Evolutionary conservation across 2,329 filamentous ascomycete genomes (phyloP).

Genomic region (Zymoseptoria pseudotritici): DNA sequence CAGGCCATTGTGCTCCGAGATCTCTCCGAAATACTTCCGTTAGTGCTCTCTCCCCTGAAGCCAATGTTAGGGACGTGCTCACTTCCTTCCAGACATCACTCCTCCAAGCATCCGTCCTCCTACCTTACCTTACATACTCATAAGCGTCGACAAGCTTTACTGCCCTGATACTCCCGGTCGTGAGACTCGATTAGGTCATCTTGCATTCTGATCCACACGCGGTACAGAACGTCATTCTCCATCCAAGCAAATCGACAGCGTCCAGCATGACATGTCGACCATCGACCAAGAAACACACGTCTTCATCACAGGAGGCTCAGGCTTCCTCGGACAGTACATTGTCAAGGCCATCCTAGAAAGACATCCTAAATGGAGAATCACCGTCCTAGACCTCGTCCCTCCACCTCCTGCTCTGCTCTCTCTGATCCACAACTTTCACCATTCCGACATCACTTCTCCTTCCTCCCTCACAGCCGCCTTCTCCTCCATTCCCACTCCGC

Average conservation of each 20-base stretch:
- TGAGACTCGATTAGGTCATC: too few species aligned
- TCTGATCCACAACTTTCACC: constrained; percentile 28
- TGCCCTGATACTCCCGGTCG: too few species aligned
- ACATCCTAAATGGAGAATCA: constrained; percentile 33
- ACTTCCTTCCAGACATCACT: too few species aligned
- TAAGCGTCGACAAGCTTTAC: too few species aligned
- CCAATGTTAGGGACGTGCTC: too few species aligned
- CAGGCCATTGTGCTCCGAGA: too few species aligned
- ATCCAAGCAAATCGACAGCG: neutral
- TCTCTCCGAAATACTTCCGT: too few species aligned
- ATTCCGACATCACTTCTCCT: constrained; percentile 34
- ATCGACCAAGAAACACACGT: constrained; percentile 16
- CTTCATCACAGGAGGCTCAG: constrained; percentile 42
- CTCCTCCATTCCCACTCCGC: constrained; percentile 48
- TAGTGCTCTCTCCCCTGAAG: too few species aligned
- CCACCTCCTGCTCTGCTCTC: constrained; percentile 15
- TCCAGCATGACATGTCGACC: neutral
- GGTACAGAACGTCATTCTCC: neutral
- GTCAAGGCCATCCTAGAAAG: constrained; percentile 32
- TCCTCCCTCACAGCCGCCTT: constrained; percentile 42
- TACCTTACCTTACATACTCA: too few species aligned
- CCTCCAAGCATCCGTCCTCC: too few species aligned
- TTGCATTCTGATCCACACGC: neutral
- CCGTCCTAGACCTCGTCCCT: constrained; percentile 35
- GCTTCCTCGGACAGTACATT: constrained; percentile 40